Base-by-base conservation (phyloP, 768 basidiomycete species). In the Russula olivacea region DNA sequence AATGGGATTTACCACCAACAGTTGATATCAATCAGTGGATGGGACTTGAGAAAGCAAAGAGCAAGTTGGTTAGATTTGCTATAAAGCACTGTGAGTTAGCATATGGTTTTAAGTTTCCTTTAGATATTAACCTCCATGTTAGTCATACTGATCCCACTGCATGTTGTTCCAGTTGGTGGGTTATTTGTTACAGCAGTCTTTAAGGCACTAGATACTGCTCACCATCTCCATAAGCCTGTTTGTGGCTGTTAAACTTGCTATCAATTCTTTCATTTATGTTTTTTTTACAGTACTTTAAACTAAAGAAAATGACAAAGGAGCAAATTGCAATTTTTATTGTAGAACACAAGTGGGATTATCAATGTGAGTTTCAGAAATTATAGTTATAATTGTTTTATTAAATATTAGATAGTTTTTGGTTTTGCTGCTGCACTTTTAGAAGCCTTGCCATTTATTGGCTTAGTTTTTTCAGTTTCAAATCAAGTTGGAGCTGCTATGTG, bases 401-500 rank as follows among this genome's bases (percentile, higher is more conserved):
- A 36, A n/a, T 36, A 8, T 53, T 40, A 12, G 4, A 17, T 57
- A 93, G 91, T 80, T 0, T 97, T 97, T 69, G 94, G 94, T 5
- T 94, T 96, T 71, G 73, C 83, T 0, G 90, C 94, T 0, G 85
- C 92, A 0, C 75, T 96, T 6, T 76, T 94, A 2, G 94, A 97
- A 74, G 80, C 81, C 2, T 74, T 96, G 0, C 94, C 94, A 0
- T 80, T 97, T 61, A 69, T 93, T 3, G 94, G 94, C 0, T 75
- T 96, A 5, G 73, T 88, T 11, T 92, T 96, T 71, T 86, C 86
- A 2, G 78, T 96, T 19, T 93, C 91, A 0, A 95, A 96, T 71
- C 80, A 91, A 7, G 82, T 96, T 28, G 93, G 93, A 7, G 94
- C 91, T 2, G 93, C 93, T 1, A 96, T 97, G 94, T 97, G 93